These are phyloP conservation scores for Cytospora leucostoma DNA, from an alignment of 2,329 filamentous ascomycete species.

Conservation along the genomic window DNA sequence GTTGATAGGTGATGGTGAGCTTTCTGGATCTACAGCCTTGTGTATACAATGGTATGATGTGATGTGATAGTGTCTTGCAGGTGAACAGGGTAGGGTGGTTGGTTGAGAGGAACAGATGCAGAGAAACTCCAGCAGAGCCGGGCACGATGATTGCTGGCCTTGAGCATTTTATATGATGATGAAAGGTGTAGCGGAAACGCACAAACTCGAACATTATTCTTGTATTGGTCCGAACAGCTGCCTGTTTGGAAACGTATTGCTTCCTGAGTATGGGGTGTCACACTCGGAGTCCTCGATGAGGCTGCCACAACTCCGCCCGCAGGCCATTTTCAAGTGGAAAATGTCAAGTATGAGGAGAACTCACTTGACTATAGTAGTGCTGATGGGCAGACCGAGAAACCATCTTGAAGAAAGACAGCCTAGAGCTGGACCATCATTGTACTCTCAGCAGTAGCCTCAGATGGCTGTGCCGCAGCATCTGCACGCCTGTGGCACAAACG, in stretches of 20 bases:
- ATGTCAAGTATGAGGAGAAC: constrained; percentile 6
- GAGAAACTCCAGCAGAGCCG: constrained; percentile 13
- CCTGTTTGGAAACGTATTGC: constrained; percentile 7
- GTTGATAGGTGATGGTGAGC: constrained; percentile 10
- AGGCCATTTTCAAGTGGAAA: constrained; percentile 17
- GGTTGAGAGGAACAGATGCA: constrained; percentile 1
- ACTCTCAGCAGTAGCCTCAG: constrained; percentile 3
- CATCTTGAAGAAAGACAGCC: constrained; percentile 8
- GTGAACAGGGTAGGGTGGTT: constrained; percentile 10
- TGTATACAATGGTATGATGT: neutral
- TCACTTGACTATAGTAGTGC: neutral
- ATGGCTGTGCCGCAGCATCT: constrained; percentile 13
- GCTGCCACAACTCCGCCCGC: neutral
- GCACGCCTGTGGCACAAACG: constrained; percentile 9
- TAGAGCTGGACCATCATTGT: constrained; percentile 11
- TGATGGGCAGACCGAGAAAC: neutral
- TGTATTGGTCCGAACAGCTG: constrained; percentile 15
- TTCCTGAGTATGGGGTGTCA: constrained; percentile 9
- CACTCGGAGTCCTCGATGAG: constrained; percentile 21
- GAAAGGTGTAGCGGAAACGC: constrained; percentile 5
- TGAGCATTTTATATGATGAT: constrained; percentile 18
- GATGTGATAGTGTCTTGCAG: constrained; percentile 21
- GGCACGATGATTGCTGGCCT: constrained; percentile 18
- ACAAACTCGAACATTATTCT: constrained; percentile 10
- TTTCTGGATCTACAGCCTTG: constrained; percentile 15